Conservation (phyloP, 2,329 filamentous ascomycete genomes). For the Aspergillus quadricinctus region DNA sequence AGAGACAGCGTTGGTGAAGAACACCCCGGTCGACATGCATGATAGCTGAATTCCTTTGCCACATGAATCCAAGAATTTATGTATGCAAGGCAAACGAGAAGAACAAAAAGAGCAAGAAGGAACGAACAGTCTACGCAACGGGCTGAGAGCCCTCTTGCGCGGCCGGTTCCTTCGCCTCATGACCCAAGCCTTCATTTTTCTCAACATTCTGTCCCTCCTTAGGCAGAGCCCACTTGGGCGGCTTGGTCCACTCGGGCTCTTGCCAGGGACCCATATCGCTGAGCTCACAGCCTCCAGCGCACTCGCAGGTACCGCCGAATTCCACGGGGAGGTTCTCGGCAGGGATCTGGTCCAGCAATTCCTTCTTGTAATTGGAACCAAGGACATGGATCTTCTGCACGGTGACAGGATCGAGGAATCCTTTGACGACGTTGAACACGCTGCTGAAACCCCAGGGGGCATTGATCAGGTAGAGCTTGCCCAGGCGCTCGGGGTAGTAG, state of each 20-base stretch:
- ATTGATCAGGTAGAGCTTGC: slow-evolving; percentile 97
- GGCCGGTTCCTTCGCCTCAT: slow-evolving; percentile 25
- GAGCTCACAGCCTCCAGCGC: slow-evolving; percentile 74
- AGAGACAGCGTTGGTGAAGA: neutral
- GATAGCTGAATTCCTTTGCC: neutral
- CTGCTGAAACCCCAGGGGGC: slow-evolving; percentile 90
- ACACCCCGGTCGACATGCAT: neutral
- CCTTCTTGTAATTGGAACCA: slow-evolving; percentile 73
- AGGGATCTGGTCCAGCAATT: slow-evolving; percentile 79
- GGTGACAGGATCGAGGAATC: slow-evolving; percentile 94
- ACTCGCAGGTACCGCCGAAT: slow-evolving; percentile 81
- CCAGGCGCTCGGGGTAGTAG: slow-evolving; percentile 97
- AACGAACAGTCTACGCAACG: slow-evolving; percentile 23
- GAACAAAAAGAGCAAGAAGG: neutral
- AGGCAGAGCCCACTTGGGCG: slow-evolving; percentile 40
- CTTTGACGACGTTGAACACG: slow-evolving; percentile 82
- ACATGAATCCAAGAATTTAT: neutral
- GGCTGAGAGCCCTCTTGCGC: slow-evolving; percentile 22
- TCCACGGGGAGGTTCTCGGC: slow-evolving; percentile 82
- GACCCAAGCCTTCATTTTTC: slow-evolving; percentile 23
- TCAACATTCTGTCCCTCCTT: slow-evolving; percentile 24
- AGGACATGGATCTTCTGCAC: slow-evolving; percentile 94
- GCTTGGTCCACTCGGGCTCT: slow-evolving; percentile 42
- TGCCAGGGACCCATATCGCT: slow-evolving; percentile 89
- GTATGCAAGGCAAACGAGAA: neutral